Conservation (phyloP, 306 rosid species). For the Carpinus fangiana region DNA sequence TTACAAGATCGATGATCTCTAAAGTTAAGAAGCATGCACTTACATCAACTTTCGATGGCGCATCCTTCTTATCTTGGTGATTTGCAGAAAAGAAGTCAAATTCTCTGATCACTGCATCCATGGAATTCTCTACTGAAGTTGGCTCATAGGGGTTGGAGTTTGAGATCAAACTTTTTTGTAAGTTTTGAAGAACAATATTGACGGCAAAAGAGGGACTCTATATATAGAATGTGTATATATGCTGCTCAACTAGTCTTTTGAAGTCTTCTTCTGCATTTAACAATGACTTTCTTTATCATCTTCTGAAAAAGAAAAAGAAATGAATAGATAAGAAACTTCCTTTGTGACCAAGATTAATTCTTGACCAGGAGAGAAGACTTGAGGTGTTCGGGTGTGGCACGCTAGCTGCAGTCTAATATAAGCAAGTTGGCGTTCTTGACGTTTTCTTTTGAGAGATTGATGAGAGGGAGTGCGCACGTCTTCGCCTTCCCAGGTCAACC, state of each 20-base stretch:
- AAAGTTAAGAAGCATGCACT: slow-evolving; percentile 30
- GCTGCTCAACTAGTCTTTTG: neutral
- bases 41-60: neutral
- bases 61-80: slow-evolving; percentile 17
- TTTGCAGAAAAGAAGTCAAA: slow-evolving; percentile 11
- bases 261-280: neutral
- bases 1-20: neutral
- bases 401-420: no score
- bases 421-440: no score
- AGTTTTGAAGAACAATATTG: neutral
- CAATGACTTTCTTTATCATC: no score
- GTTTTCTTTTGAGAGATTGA: no score
- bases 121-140: neutral
- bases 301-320: neutral
- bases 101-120: slow-evolving; percentile 30
- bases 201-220: neutral
- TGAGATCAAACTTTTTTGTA: neutral
- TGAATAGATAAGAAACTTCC: neutral
- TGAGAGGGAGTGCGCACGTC: no score
- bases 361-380: neutral
- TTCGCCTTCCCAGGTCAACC: no score
- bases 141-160: neutral
- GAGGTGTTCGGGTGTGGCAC: neutral
- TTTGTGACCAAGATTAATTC: neutral
- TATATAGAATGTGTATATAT: neutral